Base-by-base conservation (phyloP, 257 asterid genomes). In the Ajuga chamaepitys region DNA sequence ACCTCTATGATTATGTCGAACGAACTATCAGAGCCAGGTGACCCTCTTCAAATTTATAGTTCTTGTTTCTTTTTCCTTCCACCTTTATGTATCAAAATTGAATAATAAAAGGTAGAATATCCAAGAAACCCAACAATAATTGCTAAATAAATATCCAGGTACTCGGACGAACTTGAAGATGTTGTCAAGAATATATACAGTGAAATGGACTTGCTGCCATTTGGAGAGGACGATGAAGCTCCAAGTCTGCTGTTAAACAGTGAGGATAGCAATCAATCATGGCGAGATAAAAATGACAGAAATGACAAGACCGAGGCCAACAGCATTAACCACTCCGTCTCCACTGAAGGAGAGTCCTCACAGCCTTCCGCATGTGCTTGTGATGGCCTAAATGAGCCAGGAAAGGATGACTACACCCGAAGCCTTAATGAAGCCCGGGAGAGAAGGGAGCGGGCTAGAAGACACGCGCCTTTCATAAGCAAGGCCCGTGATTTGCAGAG, bases 241-340 rank as follows among this genome's bases (percentile, higher is more conserved):
- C 88, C 83, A 16, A 70, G 69, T 25, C 69, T 75, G 57, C 72
- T 81, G 38, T 84, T 89, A 42, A 84, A 89, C 79, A 93, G 95
- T 37, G 98, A 92, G 87, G 98, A 89, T 37, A 92, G 96, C 82
- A 80, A 75, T 80, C 97, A 89, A 64, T 86, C 96, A 17, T 86
- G 88, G 88, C 82, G 78, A 62, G 95, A 88, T 20, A 81, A 54
- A 56, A 66, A 56, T 64, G 95, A 90, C 14, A 74, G 64, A 62
- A 70, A 68, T 14, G 87, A 84, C 55, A 86, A 53, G 69, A 75
- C 80, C 13, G 93, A 87, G 51, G 53, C 70, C 73, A 73, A 64
- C 71, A 74, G 46, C 72, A 66, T 58, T 12, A 81, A 62, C 70
- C 75, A 14, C 25, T 76, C 91, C 22, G 26, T 78, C 78, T 83